Evolutionary conservation across 257 asterid species (phyloP).

Genomic region (Fraxinus americana): DNA sequence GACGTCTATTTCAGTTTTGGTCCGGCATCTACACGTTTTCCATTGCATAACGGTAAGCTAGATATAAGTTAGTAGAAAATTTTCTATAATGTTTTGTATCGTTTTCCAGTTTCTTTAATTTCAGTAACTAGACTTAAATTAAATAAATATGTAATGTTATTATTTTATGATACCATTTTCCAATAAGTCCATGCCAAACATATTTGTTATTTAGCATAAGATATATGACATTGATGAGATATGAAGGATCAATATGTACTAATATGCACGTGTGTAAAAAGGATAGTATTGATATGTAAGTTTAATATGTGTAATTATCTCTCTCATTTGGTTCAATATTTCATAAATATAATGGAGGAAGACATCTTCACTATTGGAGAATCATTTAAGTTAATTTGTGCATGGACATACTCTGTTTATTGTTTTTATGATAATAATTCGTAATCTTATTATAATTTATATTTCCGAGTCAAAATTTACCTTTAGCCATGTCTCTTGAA

Average conservation of each 20-base stretch:
- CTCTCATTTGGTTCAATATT: not conserved
- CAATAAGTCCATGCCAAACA: not conserved
- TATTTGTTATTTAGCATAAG: not conserved
- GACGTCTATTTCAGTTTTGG: too few species aligned
- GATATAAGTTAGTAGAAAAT: too few species aligned
- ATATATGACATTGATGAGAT: not conserved
- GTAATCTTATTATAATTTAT: not conserved
- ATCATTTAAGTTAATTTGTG: not conserved
- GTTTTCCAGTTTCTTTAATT: too few species aligned
- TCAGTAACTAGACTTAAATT: too few species aligned
- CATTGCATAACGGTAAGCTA: too few species aligned
- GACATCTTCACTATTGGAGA: not conserved
- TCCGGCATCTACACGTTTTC: too few species aligned
- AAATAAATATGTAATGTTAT: too few species aligned
- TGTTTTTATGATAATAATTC: not conserved
- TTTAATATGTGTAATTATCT: slow-evolving; percentile 9
- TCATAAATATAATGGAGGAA: not conserved
- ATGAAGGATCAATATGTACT: not conserved
- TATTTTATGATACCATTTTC: too few species aligned
- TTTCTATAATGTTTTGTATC: too few species aligned
- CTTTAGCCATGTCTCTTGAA: not conserved
- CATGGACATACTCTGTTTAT: slow-evolving; percentile 28
- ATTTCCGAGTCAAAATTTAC: not conserved
- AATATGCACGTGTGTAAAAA: not conserved
- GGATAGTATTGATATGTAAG: not conserved